Conservation (phyloP, 371 early-diverging fungal species). For the Syncephalastrum racemosum region DNA sequence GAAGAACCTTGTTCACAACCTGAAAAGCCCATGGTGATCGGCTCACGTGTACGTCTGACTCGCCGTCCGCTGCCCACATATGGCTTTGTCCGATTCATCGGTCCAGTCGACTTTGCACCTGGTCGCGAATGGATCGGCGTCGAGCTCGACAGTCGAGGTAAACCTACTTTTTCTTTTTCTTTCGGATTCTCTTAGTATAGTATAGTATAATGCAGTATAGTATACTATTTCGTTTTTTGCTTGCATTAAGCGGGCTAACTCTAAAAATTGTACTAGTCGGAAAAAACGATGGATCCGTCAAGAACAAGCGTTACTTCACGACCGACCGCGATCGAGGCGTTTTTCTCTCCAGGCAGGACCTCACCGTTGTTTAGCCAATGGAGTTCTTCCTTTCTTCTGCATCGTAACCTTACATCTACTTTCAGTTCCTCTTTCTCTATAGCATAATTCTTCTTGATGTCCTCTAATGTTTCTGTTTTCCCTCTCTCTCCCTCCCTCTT, state of each 20-base stretch:
- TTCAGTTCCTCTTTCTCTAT: background rate
- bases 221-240: background rate
- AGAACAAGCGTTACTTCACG: constrained; percentile 34
- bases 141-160: constrained; percentile 45
- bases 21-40: constrained; percentile 13
- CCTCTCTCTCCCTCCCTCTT: constrained; percentile 1
- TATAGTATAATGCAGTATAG: background rate
- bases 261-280: constrained; percentile 28
- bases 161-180: background rate
- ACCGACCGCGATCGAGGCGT: constrained; percentile 38
- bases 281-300: constrained; percentile 41
- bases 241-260: background rate
- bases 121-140: constrained; percentile 43
- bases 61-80: constrained; percentile 34
- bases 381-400: too few relatives aligned
- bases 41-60: constrained; percentile 31
- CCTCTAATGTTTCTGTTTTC: background rate
- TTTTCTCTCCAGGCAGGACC: constrained; percentile 35
- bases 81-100: constrained; percentile 40
- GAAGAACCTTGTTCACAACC: background rate
- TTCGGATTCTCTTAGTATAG: background rate
- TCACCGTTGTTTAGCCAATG: constrained; percentile 12
- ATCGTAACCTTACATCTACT: too few relatives aligned
- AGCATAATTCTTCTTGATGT: background rate
- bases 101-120: constrained; percentile 24